Conservation (phyloP, 73 alveolate species). For the Tetrahymena malaccensis region DNA sequence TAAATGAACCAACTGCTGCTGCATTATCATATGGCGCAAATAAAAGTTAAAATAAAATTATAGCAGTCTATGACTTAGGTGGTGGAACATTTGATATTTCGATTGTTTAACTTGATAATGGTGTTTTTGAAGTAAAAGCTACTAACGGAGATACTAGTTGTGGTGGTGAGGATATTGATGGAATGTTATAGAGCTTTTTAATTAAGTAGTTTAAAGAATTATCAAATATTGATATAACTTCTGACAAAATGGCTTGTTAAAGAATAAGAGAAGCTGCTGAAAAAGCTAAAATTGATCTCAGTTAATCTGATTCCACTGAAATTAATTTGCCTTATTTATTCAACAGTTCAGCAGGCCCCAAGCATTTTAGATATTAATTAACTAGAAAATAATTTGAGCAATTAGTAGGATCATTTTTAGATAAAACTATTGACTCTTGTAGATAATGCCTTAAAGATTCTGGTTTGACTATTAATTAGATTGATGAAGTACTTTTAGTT, state of each 20-base stretch:
- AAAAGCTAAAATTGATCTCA: slow-evolving; percentile 40
- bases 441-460: slow-evolving; percentile 9
- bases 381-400: neutral
- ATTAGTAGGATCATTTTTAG: neutral
- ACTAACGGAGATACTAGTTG: slow-evolving; percentile 45
- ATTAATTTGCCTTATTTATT: slow-evolving; percentile 12
- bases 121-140: slow-evolving; percentile 49
- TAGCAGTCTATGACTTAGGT: slow-evolving; percentile 50
- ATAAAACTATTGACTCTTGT: slow-evolving; percentile 7
- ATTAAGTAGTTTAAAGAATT: neutral
- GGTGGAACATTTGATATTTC: slow-evolving; percentile 65
- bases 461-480: neutral
- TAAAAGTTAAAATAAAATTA: slow-evolving; percentile 1
- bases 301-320: neutral
- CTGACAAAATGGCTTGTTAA: slow-evolving; percentile 21
- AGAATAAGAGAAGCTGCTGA: slow-evolving; percentile 37
- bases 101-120: slow-evolving; percentile 21
- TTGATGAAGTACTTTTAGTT: slow-evolving; percentile 4
- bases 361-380: neutral
- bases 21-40: slow-evolving; percentile 57
- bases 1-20: slow-evolving; percentile 69
- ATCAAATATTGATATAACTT: neutral
- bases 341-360: neutral
- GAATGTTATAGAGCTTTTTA: neutral
- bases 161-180: slow-evolving; percentile 45